Conservation (phyloP, 1,284 basidiomycete genomes). For the Fomitiporia mediterranea region DNA sequence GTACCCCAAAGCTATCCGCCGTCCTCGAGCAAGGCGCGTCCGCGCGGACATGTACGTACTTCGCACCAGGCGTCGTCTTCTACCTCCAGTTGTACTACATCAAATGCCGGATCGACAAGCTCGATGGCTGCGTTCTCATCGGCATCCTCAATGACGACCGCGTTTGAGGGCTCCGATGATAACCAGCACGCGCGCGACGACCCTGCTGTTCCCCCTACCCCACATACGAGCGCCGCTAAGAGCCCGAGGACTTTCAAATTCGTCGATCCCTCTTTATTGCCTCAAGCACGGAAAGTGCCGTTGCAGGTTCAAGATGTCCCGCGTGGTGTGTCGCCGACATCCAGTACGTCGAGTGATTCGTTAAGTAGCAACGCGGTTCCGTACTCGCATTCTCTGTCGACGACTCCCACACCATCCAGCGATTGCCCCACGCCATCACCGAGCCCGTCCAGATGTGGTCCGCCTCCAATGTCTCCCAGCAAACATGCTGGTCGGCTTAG, state of each 20-base stretch:
- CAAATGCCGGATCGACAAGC: slow-evolving; percentile 9
- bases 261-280: not conserved
- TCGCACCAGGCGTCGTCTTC: slow-evolving; percentile 16
- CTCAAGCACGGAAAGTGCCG: not conserved
- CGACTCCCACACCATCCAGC: not conserved
- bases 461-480: not conserved
- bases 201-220: not conserved
- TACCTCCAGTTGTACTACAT: slow-evolving; percentile 9
- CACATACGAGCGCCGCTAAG: not conserved
- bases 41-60: slow-evolving; percentile 5
- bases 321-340: not conserved
- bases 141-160: slow-evolving; percentile 17
- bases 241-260: slow-evolving; percentile 1
- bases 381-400: not conserved
- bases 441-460: not conserved
- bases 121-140: slow-evolving; percentile 14
- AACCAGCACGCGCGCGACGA: slow-evolving; percentile 1
- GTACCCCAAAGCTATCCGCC: not conserved
- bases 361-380: not conserved
- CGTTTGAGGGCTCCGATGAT: slow-evolving; percentile 10
- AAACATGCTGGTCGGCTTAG: slow-evolving; percentile 1
- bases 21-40: not conserved
- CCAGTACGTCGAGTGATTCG: not conserved
- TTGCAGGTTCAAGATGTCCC: not conserved
- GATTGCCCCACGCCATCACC: slow-evolving; percentile 2